phyloP scores from a whole-genome alignment of 257 asterid genomes.

The Nicotiana tabacum region DNA sequence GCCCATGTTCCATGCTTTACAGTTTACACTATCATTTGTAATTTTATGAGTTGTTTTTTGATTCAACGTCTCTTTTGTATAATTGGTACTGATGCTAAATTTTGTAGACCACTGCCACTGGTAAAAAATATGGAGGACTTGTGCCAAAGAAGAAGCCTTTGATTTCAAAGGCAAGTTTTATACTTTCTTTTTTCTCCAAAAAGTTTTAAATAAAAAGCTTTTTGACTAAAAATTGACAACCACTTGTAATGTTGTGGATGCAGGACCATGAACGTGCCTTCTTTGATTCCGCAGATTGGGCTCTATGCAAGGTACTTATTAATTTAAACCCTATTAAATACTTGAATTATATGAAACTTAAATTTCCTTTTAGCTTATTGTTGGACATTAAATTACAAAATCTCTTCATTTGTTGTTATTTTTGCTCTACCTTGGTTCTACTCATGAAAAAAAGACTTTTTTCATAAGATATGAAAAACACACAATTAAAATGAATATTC shows the following conservation, averaged over 20 bases:
- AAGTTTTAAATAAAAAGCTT: not conserved
- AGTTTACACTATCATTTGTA: not conserved
- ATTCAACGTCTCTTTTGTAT: not conserved
- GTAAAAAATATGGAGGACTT: slow-evolving; percentile 63
- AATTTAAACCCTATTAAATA: not conserved
- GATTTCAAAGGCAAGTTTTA: slow-evolving; percentile 58
- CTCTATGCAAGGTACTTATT: slow-evolving; percentile 55
- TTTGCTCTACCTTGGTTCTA: not conserved
- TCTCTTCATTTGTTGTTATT: not conserved
- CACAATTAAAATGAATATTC: not conserved
- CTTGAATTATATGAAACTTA: not conserved
- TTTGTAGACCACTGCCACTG: slow-evolving; percentile 35
- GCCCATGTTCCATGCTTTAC: not conserved
- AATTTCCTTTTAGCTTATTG: not conserved
- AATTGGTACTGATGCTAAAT: not conserved
- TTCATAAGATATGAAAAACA: not conserved
- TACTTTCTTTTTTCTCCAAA: not conserved
- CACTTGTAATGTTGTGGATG: not conserved
- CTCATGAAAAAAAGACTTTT: not conserved
- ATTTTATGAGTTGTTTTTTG: not conserved
- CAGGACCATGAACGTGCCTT: slow-evolving; percentile 81
- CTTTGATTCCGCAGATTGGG: slow-evolving; percentile 96
- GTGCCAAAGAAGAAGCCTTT: slow-evolving; percentile 78
- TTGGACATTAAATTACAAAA: not conserved
- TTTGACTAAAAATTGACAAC: not conserved